A percentile compares a stretch with the other conserved stretches of the same genome.
phyloP scores from a whole-genome alignment of 805 yeast genomes.

The Candida piceae region DNA sequence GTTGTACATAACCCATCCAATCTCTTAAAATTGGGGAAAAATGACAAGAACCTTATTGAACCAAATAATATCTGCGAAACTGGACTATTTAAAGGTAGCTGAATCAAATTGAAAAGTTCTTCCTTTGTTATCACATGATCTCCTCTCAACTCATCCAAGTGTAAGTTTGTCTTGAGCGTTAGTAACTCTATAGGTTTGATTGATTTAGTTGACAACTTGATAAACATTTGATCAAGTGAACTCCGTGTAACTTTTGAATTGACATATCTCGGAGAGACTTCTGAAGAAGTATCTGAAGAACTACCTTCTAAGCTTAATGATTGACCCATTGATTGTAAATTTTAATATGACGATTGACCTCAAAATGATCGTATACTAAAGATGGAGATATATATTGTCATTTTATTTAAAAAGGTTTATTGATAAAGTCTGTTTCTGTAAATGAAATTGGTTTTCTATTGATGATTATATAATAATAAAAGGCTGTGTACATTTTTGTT shows the following conservation, averaged over 20 bases:
- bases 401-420: too few species aligned
- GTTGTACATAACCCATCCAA: background rate
- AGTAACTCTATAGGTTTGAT: constrained; percentile 23
- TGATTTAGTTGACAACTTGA: constrained; percentile 11
- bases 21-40: constrained; percentile 18
- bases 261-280: constrained; percentile 2
- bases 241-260: constrained; percentile 13
- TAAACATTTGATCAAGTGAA: constrained; percentile 14
- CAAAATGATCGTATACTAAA: too few species aligned
- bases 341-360: too few species aligned
- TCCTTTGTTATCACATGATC: constrained; percentile 22
- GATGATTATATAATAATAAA: background rate
- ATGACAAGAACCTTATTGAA: constrained; percentile 34
- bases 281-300: constrained; percentile 3
- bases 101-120: constrained; percentile 27
- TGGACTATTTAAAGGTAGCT: constrained; percentile 31
- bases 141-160: constrained; percentile 17
- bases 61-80: constrained; percentile 34
- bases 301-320: constrained; percentile 7
- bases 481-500: background rate
- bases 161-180: constrained; percentile 20
- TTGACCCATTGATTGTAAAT: constrained; percentile 18
- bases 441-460: background rate
- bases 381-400: too few species aligned
- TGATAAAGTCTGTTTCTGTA: too few species aligned